These are phyloP conservation scores for Mycena albidolilacea DNA, from an alignment of 768 basidiomycete genomes.

Conservation along the genomic window DNA sequence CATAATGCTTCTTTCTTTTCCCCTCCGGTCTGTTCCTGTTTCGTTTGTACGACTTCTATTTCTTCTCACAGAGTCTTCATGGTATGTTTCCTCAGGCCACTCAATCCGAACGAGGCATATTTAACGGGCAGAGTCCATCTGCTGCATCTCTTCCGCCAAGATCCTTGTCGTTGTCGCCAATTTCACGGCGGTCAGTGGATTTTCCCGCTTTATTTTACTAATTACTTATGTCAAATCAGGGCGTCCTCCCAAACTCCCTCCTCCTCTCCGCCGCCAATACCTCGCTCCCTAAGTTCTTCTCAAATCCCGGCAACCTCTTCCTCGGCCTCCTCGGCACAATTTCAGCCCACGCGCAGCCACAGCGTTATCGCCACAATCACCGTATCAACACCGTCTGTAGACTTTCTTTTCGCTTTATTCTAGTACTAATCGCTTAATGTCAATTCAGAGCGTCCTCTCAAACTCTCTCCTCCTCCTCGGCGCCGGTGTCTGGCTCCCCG, in stretches of 20 bases:
- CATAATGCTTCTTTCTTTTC: neutral
- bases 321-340: too few species aligned
- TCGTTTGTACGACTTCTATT: neutral
- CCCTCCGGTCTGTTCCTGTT: too few species aligned
- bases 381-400: too few species aligned
- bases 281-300: too few species aligned
- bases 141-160: neutral
- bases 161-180: neutral
- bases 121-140: neutral
- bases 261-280: too few species aligned
- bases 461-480: neutral
- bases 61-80: neutral
- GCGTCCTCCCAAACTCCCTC: too few species aligned
- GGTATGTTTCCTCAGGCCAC: neutral
- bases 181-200: slow-evolving; percentile 9
- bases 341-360: too few species aligned
- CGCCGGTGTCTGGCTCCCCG: neutral
- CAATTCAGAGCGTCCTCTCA: neutral
- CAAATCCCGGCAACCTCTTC: too few species aligned
- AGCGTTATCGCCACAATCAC: too few species aligned
- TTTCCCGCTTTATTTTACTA: neutral
- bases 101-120: neutral
- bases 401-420: neutral
- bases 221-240: too few species aligned
- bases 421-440: too few species aligned